phyloP scores from a whole-genome alignment of 2,329 filamentous ascomycete species.

The Rugonectria rugulosa region DNA sequence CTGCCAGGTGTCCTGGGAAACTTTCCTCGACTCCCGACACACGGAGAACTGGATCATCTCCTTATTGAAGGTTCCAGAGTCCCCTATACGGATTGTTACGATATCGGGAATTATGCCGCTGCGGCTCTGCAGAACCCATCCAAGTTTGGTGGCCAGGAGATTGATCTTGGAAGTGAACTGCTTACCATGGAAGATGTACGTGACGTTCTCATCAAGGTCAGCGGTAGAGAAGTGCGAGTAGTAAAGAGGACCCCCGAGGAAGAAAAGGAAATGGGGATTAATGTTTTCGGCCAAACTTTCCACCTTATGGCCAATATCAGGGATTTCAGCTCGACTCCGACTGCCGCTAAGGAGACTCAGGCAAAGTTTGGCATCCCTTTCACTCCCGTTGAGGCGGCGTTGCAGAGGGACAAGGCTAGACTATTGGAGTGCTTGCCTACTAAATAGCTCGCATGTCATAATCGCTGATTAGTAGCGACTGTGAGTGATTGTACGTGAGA shows the following conservation, averaged over 20 bases:
- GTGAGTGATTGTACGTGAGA: too few species aligned
- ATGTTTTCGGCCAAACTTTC: constrained; percentile 20
- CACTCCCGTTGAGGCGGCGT: constrained; percentile 17
- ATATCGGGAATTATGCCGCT: constrained; percentile 44
- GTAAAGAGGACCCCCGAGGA: constrained; percentile 25
- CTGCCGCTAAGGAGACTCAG: background rate
- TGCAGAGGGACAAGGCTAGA: constrained; percentile 20
- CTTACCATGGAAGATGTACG: constrained; percentile 41
- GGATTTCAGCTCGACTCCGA: background rate
- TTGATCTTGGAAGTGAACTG: constrained; percentile 41
- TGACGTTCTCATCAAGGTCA: constrained; percentile 40
- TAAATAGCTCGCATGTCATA: too few species aligned
- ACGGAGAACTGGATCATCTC: constrained; percentile 40
- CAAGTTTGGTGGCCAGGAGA: constrained; percentile 41
- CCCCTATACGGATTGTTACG: constrained; percentile 39
- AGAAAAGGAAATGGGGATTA: constrained; percentile 2
- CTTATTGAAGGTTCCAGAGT: constrained; percentile 32
- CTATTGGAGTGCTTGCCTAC: constrained; percentile 21
- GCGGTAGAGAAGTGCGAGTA: constrained; percentile 38
- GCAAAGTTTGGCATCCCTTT: constrained; percentile 24
- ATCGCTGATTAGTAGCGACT: too few species aligned
- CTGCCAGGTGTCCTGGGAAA: constrained; percentile 33
- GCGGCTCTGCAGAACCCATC: constrained; percentile 42
- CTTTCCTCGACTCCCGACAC: constrained; percentile 39
- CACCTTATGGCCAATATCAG: constrained; percentile 25